These are phyloP conservation scores for Phytophthora colocasiae DNA, from an alignment of 352 stramenopile species.

Conservation along the genomic window DNA sequence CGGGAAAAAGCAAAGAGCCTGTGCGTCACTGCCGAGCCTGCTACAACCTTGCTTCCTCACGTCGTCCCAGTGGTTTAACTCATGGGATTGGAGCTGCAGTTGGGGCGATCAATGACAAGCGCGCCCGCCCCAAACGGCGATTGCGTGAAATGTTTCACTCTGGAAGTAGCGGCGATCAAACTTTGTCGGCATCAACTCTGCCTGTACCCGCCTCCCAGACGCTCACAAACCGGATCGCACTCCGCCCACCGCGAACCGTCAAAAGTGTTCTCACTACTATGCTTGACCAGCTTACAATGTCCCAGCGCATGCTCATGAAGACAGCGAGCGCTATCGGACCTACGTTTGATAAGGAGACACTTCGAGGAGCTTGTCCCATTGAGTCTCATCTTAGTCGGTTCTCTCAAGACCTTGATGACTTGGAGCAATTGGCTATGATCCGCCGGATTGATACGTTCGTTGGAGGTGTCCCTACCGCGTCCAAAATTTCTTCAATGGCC, in stretches of 20 bases:
- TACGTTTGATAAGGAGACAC: constrained; percentile 77
- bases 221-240: constrained; percentile 76
- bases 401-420: constrained; percentile 68
- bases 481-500: constrained; percentile 23
- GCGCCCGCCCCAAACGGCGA: constrained; percentile 45
- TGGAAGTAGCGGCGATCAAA: constrained; percentile 26
- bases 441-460: constrained; percentile 82
- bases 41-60: constrained; percentile 79
- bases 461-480: constrained; percentile 54
- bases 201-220: constrained; percentile 30
- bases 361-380: constrained; percentile 77
- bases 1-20: constrained; percentile 57
- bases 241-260: constrained; percentile 75
- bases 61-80: constrained; percentile 55
- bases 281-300: constrained; percentile 84
- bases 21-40: constrained; percentile 81
- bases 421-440: constrained; percentile 82
- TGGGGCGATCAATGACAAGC: constrained; percentile 36
- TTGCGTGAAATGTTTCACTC: constrained; percentile 74
- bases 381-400: constrained; percentile 74
- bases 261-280: constrained; percentile 88
- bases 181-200: constrained; percentile 14
- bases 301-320: constrained; percentile 89
- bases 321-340: constrained; percentile 84
- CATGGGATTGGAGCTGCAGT: constrained; percentile 52